Percentiles rank a stretch among this genome's conserved stretches.
phyloP scores from a whole-genome alignment of 495 filamentous ascomycete species.

The Hypomontagnella monticulosa region DNA sequence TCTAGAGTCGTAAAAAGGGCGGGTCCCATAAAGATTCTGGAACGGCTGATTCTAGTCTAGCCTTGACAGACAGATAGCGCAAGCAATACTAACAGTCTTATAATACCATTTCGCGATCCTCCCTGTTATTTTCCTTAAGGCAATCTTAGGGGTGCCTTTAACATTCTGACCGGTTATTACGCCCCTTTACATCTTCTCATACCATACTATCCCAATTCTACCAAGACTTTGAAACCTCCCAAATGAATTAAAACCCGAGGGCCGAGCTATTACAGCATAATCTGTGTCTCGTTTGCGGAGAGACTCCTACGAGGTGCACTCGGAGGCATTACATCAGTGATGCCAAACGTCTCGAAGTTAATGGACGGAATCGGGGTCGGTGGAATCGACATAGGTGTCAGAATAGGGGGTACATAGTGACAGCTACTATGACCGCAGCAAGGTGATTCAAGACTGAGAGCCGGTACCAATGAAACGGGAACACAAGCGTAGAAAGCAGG shows the following conservation, averaged over 20 bases:
- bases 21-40: not conserved
- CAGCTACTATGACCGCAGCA: slow-evolving; percentile 24
- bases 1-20: not conserved
- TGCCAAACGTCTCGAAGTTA: slow-evolving; percentile 12
- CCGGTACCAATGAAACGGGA: slow-evolving; percentile 30
- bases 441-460: slow-evolving; percentile 27
- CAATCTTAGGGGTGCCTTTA: slow-evolving; percentile 18
- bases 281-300: slow-evolving; percentile 20
- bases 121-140: not conserved
- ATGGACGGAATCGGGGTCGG: not conserved
- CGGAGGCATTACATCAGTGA: slow-evolving; percentile 13
- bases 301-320: slow-evolving; percentile 29
- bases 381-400: slow-evolving; percentile 15
- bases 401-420: slow-evolving; percentile 20
- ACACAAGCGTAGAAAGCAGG: slow-evolving; percentile 29
- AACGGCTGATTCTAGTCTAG: slow-evolving; percentile 16
- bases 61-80: slow-evolving; percentile 11
- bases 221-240: not conserved
- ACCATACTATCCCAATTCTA: not conserved
- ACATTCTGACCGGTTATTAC: no score
- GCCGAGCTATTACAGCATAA: not conserved
- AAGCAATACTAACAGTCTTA: slow-evolving; percentile 25
- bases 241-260: not conserved
- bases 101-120: slow-evolving; percentile 17
- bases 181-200: no score